Evolutionary conservation across 148 eudicot species (phyloP).

Genomic region (Fagopyrum homotropicum): DNA sequence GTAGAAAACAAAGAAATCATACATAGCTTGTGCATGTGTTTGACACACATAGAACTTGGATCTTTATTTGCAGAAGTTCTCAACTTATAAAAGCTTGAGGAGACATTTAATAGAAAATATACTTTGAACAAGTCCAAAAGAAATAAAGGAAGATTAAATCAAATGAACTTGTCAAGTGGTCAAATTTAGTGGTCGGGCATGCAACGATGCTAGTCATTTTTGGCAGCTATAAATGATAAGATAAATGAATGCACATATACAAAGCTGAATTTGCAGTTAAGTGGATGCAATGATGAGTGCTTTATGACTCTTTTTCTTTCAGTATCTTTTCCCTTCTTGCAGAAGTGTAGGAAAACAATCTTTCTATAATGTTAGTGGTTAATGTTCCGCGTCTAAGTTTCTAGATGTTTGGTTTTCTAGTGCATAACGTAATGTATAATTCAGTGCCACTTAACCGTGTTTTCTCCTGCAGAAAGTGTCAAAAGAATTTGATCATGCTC

Average conservation of each 20-base stretch:
- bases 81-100: background rate
- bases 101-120: background rate
- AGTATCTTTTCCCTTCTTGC: background rate
- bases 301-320: background rate
- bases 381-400: background rate
- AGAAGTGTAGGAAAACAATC: background rate
- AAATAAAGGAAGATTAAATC: background rate
- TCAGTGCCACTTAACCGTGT: background rate
- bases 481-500: constrained; percentile 22
- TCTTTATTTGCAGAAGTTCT: background rate
- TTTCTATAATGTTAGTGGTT: background rate
- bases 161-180: background rate
- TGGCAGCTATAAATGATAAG: background rate
- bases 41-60: background rate
- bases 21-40: background rate
- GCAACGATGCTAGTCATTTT: background rate
- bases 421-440: background rate
- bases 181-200: background rate
- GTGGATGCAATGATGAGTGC: background rate
- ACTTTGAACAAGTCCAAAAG: background rate
- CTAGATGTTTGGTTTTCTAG: background rate
- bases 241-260: background rate
- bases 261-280: background rate
- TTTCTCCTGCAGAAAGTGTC: constrained; percentile 43
- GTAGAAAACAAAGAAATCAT: background rate